These are phyloP conservation scores for Lomentospora prolificans DNA, from an alignment of 2,329 filamentous ascomycete genomes.

Conservation along the genomic window DNA sequence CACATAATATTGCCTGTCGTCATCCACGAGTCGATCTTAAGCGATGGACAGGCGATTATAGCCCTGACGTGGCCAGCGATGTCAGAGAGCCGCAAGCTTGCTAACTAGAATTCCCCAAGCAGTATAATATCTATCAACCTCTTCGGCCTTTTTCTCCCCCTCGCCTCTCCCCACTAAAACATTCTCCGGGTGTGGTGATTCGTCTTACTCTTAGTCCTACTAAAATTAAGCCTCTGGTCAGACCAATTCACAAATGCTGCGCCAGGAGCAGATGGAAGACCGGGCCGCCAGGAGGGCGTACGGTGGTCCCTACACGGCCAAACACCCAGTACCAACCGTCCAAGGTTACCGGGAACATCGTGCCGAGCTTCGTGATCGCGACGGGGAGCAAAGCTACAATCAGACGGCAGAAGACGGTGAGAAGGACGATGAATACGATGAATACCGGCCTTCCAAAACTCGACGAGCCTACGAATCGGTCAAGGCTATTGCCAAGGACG, in stretches of 20 bases:
- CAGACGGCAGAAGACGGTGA: constrained; percentile 12
- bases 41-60: background rate
- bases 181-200: too few species aligned
- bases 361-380: constrained; percentile 30
- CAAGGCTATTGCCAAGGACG: background rate
- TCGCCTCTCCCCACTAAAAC: too few species aligned
- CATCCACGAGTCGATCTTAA: background rate
- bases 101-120: too few species aligned
- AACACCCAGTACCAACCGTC: constrained; percentile 37
- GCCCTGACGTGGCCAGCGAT: too few species aligned
- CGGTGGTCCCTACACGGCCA: constrained; percentile 27
- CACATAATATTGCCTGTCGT: background rate
- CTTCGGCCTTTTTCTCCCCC: too few species aligned
- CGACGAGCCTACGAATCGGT: constrained; percentile 12
- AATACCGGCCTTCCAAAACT: constrained; percentile 19
- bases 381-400: constrained; percentile 19
- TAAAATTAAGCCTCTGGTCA: too few species aligned
- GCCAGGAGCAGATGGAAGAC: constrained; percentile 27
- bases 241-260: too few species aligned
- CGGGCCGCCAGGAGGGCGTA: constrained; percentile 23
- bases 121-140: too few species aligned
- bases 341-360: constrained; percentile 37
- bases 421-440: constrained; percentile 19
- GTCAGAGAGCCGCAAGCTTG: too few species aligned
- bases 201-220: too few species aligned